These are phyloP conservation scores for slime mould (Dictyostelium discoideum) DNA, from an alignment of 78 protist species.

Conservation along the genomic window dicty_2.7 NC_007091.3:574001-574500, in stretches of 20 bases:
- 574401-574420: background rate
- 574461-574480: constrained; percentile 5
- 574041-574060: background rate
- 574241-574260: constrained; percentile 9
- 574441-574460: constrained; percentile 36
- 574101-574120: background rate
- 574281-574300: constrained; percentile 19
- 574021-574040: background rate
- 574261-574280: constrained; percentile 22
- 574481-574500: background rate
- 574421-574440: constrained; percentile 27
- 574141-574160: constrained; percentile 11
- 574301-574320: constrained; percentile 18
- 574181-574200: constrained; percentile 27
- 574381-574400: constrained; percentile 27
- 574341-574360: constrained; percentile 46
- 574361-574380: constrained; percentile 37
- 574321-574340: background rate
- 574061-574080: background rate
- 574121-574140: constrained; percentile 4
- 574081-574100: background rate
- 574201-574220: background rate
- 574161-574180: background rate
- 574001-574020: background rate
- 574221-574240: background rate